Evolutionary conservation across 345 rosid genomes (phyloP).

Genomic region (Eutrema yunnanense): DNA sequence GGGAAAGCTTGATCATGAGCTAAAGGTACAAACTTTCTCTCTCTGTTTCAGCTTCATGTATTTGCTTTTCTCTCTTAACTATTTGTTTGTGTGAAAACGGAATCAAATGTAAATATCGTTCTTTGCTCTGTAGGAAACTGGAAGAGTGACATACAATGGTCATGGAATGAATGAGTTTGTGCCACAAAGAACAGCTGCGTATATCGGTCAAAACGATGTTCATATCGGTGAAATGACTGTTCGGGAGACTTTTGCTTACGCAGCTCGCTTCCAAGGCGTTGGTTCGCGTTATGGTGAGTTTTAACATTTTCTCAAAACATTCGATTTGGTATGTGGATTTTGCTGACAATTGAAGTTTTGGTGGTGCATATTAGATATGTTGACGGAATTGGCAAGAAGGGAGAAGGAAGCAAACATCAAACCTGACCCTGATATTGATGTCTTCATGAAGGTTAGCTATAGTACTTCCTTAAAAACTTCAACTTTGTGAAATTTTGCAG

Average conservation of each 20-base stretch:
- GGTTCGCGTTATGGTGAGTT: conserved; percentile 63
- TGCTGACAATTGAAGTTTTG: background rate
- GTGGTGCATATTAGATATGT: conserved; percentile 44
- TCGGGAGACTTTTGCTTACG: conserved; percentile 72
- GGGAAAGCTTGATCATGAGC: conserved; percentile 56
- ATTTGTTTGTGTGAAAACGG: background rate
- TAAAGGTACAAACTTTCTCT: conserved; percentile 37
- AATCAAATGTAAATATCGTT: background rate
- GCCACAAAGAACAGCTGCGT: conserved; percentile 66
- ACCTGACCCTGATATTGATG: conserved; percentile 74
- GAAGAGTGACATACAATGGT: conserved; percentile 61
- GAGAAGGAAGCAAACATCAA: conserved; percentile 76
- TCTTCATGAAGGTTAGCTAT: conserved; percentile 71
- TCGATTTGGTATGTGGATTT: background rate
- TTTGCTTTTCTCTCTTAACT: background rate
- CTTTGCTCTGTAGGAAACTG: conserved; percentile 29
- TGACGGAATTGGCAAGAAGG: conserved; percentile 68
- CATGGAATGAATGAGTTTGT: conserved; percentile 57
- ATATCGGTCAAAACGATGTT: conserved; percentile 66
- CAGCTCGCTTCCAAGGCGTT: conserved; percentile 82
- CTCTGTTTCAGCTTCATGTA: background rate
- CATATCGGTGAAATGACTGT: conserved; percentile 76
- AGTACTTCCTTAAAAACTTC: background rate
- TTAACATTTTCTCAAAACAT: background rate
- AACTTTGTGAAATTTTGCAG: background rate